A percentile compares a stretch with the other conserved stretches of the same genome.
These are phyloP conservation scores for Penicillium sp. DNA, from an alignment of 2,329 filamentous ascomycete genomes.

Conservation along the genomic window DNA sequence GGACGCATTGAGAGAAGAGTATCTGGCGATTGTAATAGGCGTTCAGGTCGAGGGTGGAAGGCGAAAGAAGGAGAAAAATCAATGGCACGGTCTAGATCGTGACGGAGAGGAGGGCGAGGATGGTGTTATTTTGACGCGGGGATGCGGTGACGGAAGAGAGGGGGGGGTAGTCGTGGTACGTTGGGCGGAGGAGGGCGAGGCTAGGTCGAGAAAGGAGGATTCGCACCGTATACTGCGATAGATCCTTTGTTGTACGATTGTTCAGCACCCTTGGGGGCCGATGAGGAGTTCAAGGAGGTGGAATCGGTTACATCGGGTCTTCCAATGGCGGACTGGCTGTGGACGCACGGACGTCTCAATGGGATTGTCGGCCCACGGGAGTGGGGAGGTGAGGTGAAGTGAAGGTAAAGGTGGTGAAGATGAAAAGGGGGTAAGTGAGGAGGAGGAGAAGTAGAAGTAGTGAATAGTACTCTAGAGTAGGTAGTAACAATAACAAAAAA, in stretches of 20 bases:
- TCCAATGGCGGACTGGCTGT: slow-evolving; percentile 14
- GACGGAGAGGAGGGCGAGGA: slow-evolving; percentile 4
- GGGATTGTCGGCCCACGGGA: slow-evolving; percentile 9
- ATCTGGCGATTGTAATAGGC: neutral
- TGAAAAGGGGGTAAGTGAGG: neutral
- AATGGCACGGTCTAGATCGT: slow-evolving; percentile 13
- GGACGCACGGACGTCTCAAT: slow-evolving; percentile 23
- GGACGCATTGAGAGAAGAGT: slow-evolving; percentile 37
- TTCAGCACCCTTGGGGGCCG: slow-evolving; percentile 14
- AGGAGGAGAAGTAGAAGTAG: neutral
- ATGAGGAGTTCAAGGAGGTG: slow-evolving; percentile 16
- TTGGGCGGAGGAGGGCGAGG: neutral
- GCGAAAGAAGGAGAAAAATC: neutral
- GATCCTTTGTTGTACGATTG: slow-evolving; percentile 13
- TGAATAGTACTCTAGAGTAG: neutral
- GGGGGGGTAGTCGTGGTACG: neutral
- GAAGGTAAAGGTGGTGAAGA: neutral
- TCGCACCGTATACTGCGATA: slow-evolving; percentile 10
- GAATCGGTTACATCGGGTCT: slow-evolving; percentile 27
- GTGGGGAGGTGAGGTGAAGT: neutral
- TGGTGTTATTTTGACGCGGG: slow-evolving; percentile 6
- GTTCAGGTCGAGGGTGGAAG: neutral
- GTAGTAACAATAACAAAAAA: neutral
- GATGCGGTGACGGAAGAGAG: neutral
- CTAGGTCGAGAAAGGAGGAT: neutral